These are phyloP conservation scores for Cryptosporidium canis DNA, from an alignment of 169 alveolate species.

Conservation along the genomic window DNA sequence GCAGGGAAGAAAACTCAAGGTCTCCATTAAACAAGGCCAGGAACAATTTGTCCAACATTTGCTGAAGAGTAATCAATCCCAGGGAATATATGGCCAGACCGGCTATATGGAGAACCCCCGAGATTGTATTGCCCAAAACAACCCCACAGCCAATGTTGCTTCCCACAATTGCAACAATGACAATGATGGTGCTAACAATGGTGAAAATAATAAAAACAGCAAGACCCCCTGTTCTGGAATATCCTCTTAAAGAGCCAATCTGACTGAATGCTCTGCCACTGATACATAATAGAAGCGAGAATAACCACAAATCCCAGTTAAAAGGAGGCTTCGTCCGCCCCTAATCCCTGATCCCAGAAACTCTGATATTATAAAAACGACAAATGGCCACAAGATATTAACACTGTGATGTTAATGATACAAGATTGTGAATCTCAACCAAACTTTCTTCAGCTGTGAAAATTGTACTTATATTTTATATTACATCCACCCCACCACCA, in stretches of 20 bases:
- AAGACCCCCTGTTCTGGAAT: slow-evolving; percentile 11
- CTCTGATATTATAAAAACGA: not conserved
- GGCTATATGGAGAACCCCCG: slow-evolving; percentile 7
- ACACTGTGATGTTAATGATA: slow-evolving; percentile 62
- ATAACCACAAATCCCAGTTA: not conserved
- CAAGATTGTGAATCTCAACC: slow-evolving; percentile 2
- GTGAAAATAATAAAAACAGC: not conserved
- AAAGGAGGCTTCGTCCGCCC: not conserved
- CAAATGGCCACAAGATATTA: slow-evolving; percentile 17
- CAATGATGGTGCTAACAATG: not conserved
- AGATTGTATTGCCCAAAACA: not conserved
- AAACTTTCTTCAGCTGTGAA: slow-evolving; percentile 6
- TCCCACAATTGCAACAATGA: not conserved
- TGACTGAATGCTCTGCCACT: not conserved
- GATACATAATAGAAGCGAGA: slow-evolving; percentile 4
- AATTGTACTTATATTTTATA: slow-evolving; percentile 4
- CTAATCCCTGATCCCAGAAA: not conserved
- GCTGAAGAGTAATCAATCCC: not conserved
- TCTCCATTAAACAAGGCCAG: slow-evolving; percentile 88
- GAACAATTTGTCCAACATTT: slow-evolving; percentile 78
- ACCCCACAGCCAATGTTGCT: not conserved
- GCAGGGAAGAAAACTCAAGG: slow-evolving; percentile 86
- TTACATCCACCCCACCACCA: slow-evolving; percentile 1
- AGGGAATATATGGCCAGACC: not conserved
- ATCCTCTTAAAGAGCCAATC: not conserved